Conservation (phyloP, 805 yeast species). For the Candida arabinofermentans region DNA sequence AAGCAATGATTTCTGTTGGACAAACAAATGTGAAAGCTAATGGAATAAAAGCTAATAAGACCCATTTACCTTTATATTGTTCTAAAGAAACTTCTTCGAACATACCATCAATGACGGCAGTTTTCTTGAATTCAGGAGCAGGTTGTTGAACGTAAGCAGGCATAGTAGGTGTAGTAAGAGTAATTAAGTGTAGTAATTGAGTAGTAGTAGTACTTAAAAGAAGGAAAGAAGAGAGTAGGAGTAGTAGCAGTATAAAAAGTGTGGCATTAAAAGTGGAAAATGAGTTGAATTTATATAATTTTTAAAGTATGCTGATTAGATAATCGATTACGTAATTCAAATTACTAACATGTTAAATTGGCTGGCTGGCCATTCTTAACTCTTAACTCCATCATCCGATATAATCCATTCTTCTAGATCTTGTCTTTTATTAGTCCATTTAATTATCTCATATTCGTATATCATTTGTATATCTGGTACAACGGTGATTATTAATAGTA, state of each 20-base stretch:
- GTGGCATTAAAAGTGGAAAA: neutral
- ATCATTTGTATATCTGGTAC: slow-evolving; percentile 16
- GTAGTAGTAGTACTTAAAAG: neutral
- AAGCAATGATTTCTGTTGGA: slow-evolving; percentile 99
- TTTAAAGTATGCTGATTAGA: no score
- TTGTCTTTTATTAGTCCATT: no score
- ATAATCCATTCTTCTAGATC: no score
- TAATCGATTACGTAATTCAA: no score
- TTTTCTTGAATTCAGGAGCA: slow-evolving; percentile 94
- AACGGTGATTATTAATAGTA: slow-evolving; percentile 14
- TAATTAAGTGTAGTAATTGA: neutral
- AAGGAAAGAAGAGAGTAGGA: neutral
- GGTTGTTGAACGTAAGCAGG: slow-evolving; percentile 89
- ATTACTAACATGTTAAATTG: no score
- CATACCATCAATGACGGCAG: slow-evolving; percentile 95
- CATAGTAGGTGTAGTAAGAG: slow-evolving; percentile 46
- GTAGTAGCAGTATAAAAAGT: neutral
- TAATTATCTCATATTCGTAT: slow-evolving; percentile 11
- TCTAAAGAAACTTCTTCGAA: slow-evolving; percentile 95
- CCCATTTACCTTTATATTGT: slow-evolving; percentile 98
- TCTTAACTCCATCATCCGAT: no score
- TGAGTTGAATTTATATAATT: neutral
- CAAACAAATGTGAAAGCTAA: slow-evolving; percentile 99
- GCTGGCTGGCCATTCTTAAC: no score
- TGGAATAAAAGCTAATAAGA: slow-evolving; percentile 93